Base-by-base conservation (phyloP, 495 filamentous ascomycete genomes). In the Usnea hakonensis region DNA sequence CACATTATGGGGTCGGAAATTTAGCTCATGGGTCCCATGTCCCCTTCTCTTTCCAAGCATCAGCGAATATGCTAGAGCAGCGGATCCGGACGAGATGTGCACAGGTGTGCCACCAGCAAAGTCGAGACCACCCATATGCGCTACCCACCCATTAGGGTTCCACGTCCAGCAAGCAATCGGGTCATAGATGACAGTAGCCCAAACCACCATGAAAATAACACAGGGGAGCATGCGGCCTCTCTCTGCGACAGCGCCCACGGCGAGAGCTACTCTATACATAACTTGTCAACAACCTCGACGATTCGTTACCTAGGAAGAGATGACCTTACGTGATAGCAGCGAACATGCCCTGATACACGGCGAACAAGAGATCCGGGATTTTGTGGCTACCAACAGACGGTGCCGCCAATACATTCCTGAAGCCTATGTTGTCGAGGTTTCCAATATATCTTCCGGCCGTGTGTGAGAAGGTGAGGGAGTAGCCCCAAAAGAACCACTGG, bases 401-500 rank as follows among this genome's bases (percentile, higher is more conserved):
- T 38, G 82, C 81, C 55, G 76, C 94, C 38, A 97, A 78, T 14
- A 92, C 88, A 75, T 90, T 83, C 68, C 78, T 87, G 65, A 97
- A 86, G 13, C 90, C 94, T 69, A 98, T 85, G 76, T 98, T 95
- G 55, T 81, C 74, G 19, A 98, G 78, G 67, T 93, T 80, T 32
- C 94, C 94, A 66, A 98, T 91, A 75, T 81, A 98, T 55, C 76
- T 82, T 58, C 89, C 89, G 17, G 89, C 90, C 14, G 83, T 79
- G 73, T 95, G 90, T 32, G 90, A 95, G 79, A 97, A 98, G 50
- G 92, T 83, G 38, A 98, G 79, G 5, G 91, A 96, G 73, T 93
- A 97, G 43, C 94, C 94, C 94, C 93, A 97, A 81, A 98, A 96
- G 80, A 97, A 98, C 93, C 94, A 98, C 74, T 97, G 93, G 77